A percentile compares a stretch with the other conserved stretches of the same genome.
phyloP scores from a whole-genome alignment of 345 rosid genomes.

The Salix arbutifolia region DNA sequence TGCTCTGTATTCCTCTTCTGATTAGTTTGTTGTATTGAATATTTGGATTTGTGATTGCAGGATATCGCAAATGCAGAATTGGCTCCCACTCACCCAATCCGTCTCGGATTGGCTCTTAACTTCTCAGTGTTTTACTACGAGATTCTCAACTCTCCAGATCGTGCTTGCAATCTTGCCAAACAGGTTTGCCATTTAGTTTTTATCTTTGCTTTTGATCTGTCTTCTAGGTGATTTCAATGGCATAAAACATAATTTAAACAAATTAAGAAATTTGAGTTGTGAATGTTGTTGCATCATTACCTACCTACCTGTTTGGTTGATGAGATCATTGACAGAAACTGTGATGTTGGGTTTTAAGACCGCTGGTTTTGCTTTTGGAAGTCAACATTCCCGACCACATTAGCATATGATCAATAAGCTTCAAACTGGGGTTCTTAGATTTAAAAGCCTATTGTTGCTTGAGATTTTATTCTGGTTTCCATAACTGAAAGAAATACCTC shows the following conservation, averaged over 20 bases:
- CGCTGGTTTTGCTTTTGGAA: not conserved
- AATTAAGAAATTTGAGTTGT: not conserved
- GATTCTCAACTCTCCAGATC: conserved; percentile 88
- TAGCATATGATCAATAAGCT: not conserved
- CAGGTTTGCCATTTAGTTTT: conserved; percentile 40
- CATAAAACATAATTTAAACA: too few relatives aligned
- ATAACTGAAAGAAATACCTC: not conserved
- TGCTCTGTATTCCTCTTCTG: not conserved
- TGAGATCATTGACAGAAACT: not conserved
- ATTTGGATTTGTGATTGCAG: conserved; percentile 27
- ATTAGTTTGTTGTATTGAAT: not conserved
- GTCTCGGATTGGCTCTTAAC: conserved; percentile 81
- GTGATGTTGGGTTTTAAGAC: not conserved
- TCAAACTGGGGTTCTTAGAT: not conserved
- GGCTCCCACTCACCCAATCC: conserved; percentile 90
- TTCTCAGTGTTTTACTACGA: conserved; percentile 91
- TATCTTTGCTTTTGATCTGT: not conserved
- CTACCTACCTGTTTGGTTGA: not conserved
- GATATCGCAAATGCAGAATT: conserved; percentile 81
- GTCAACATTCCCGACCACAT: not conserved
- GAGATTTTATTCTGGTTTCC: not conserved
- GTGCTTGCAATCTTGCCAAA: conserved; percentile 89
- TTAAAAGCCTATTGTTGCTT: not conserved
- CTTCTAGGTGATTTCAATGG: not conserved
- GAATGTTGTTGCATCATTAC: not conserved